Percentiles rank a stretch among this genome's conserved stretches.
phyloP scores from a whole-genome alignment of 192 early-diverging fungal genomes.

The Backusella tarrabulga region DNA sequence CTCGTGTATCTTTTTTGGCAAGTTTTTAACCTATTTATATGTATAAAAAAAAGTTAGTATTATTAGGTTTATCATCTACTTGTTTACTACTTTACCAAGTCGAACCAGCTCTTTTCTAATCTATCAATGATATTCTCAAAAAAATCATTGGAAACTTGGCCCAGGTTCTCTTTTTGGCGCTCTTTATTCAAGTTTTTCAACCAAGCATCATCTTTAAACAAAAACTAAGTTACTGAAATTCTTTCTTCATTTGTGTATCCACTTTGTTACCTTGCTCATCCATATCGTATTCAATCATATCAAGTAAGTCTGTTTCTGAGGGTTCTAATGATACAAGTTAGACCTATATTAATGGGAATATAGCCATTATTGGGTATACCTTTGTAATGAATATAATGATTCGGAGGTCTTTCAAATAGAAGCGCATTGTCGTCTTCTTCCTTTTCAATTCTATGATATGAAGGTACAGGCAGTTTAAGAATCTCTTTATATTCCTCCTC shows the following conservation, averaged over 20 bases:
- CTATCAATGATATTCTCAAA: conserved; percentile 90
- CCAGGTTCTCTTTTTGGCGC: conserved; percentile 50
- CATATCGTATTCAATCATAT: conserved; percentile 93
- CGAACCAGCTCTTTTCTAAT: conserved; percentile 98
- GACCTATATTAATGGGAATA: not conserved
- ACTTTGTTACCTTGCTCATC: conserved; percentile 80
- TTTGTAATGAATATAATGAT: conserved; percentile 72
- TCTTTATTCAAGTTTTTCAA: conserved; percentile 66
- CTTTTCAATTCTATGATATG: not conserved
- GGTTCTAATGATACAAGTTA: conserved; percentile 39
- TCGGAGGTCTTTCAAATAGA: conserved; percentile 56
- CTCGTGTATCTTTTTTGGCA: conserved; percentile 63
- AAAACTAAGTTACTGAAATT: too few species aligned
- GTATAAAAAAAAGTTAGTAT: not conserved
- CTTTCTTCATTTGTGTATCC: not conserved
- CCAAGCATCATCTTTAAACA: conserved; percentile 57
- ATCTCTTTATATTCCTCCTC: not conserved
- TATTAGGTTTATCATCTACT: not conserved
- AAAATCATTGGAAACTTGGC: conserved; percentile 51
- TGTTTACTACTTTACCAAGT: conserved; percentile 55
- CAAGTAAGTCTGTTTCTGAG: conserved; percentile 54
- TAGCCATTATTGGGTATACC: conserved; percentile 31
- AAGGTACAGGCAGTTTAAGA: not conserved
- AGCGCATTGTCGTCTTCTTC: not conserved
- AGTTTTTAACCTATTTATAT: conserved; percentile 69